Evolutionary conservation across 2,329 filamentous ascomycete species (phyloP).

Genomic region (Ceratocystis cacaofunesta): DNA sequence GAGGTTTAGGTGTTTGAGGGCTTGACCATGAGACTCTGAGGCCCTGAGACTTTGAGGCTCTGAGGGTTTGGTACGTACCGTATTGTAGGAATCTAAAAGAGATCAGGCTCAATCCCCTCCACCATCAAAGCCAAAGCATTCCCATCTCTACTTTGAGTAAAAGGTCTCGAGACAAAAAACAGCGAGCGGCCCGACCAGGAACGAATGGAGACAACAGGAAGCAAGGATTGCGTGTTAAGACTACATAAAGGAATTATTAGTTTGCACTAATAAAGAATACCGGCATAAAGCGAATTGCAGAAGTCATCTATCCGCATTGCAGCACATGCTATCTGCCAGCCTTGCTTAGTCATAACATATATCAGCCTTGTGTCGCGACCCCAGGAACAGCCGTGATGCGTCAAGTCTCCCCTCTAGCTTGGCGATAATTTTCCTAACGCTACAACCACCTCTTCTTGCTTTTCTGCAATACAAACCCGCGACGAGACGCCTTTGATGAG

Average conservation of each 20-base stretch:
- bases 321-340: not conserved
- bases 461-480: conserved; percentile 6
- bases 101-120: too few relatives aligned
- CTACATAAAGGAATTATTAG: not conserved
- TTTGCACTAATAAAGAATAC: not conserved
- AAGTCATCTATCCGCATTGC: too few relatives aligned
- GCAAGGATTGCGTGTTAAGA: not conserved
- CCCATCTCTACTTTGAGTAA: not conserved
- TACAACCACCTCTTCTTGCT: not conserved
- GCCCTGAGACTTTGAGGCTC: too few relatives aligned
- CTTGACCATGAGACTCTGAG: too few relatives aligned
- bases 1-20: not conserved
- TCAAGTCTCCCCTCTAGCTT: not conserved
- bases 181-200: not conserved
- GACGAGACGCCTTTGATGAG: conserved; percentile 8
- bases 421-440: not conserved
- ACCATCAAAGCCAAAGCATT: too few relatives aligned
- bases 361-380: conserved; percentile 16
- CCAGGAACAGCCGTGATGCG: not conserved
- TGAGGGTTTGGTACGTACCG: too few relatives aligned
- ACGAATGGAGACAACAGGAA: not conserved
- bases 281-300: too few relatives aligned
- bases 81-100: too few relatives aligned
- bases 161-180: not conserved
- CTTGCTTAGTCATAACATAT: conserved; percentile 13